Evolutionary conservation across 192 early-diverging fungal genomes (phyloP).

Genomic region (Backusella psychrophila): DNA sequence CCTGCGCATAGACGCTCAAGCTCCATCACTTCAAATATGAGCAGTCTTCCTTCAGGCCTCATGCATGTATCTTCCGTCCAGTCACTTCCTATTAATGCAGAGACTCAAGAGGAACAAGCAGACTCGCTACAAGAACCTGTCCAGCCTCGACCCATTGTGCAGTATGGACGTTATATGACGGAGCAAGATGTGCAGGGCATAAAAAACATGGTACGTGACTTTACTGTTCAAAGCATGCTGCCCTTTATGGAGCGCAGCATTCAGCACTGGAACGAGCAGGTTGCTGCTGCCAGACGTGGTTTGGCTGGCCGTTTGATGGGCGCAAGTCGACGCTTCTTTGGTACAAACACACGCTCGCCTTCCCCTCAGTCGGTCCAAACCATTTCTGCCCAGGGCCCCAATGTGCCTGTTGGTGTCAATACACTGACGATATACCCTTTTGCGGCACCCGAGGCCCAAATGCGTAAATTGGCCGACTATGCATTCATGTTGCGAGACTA

Average conservation of each 20-base stretch:
- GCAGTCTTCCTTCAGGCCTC: not conserved
- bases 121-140: not conserved
- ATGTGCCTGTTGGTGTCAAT: conserved; percentile 30
- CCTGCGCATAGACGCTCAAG: conserved; percentile 8
- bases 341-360: conserved; percentile 46
- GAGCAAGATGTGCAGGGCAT: conserved; percentile 53
- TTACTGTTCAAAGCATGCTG: conserved; percentile 75
- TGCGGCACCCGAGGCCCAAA: conserved; percentile 86
- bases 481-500: conserved; percentile 97
- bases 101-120: conserved; percentile 25
- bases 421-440: conserved; percentile 52
- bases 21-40: conserved; percentile 10
- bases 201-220: conserved; percentile 46
- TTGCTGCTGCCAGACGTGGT: conserved; percentile 82
- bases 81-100: not conserved
- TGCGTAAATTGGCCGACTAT: conserved; percentile 93
- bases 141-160: conserved; percentile 21
- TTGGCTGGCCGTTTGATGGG: conserved; percentile 88
- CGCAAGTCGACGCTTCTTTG: conserved; percentile 83
- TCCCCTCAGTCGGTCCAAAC: conserved; percentile 41
- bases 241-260: conserved; percentile 90
- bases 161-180: conserved; percentile 54
- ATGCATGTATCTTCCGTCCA: conserved; percentile 1
- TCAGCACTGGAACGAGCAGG: conserved; percentile 89
- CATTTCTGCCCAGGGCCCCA: conserved; percentile 33